These are phyloP conservation scores for Phytophthora multivora DNA, from an alignment of 352 stramenopile species.

Conservation along the genomic window DNA sequence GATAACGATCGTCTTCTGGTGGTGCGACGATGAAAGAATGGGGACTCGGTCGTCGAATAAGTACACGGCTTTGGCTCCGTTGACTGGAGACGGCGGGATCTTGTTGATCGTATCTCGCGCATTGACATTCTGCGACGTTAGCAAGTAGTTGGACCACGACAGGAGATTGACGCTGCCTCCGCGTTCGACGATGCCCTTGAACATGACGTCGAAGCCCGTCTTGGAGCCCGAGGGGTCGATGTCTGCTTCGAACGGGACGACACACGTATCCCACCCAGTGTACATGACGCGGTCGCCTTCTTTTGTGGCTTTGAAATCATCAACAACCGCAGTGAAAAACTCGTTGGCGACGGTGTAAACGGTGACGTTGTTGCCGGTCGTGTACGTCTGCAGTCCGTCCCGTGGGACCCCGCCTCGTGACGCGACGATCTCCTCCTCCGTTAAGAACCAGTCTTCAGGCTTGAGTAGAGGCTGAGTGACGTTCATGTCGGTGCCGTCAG, in stretches of 20 bases:
- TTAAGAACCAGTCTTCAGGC: not conserved
- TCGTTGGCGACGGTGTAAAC: constrained; percentile 44
- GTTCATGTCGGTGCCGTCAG: not conserved
- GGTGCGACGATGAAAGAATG: constrained; percentile 36
- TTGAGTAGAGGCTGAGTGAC: not conserved
- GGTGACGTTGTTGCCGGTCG: constrained; percentile 46
- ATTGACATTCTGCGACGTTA: constrained; percentile 25
- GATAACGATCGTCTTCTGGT: constrained; percentile 57
- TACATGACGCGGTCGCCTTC: constrained; percentile 40
- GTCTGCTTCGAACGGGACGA: constrained; percentile 44
- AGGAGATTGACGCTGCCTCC: not conserved
- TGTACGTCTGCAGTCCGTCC: constrained; percentile 11
- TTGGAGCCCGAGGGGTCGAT: not conserved
- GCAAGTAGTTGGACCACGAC: not conserved
- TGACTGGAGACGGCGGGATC: constrained; percentile 17
- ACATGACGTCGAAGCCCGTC: not conserved
- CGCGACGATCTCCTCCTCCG: not conserved
- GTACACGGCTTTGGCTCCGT: constrained; percentile 24
- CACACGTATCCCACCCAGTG: constrained; percentile 52
- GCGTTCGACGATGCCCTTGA: not conserved
- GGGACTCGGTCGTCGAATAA: constrained; percentile 62
- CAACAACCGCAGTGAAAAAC: constrained; percentile 49
- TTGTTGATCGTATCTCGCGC: constrained; percentile 50
- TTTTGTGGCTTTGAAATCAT: constrained; percentile 38
- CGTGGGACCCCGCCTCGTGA: not conserved